phyloP scores from a whole-genome alignment of 805 yeast genomes.

The Metschnikowia arizonensis region DNA sequence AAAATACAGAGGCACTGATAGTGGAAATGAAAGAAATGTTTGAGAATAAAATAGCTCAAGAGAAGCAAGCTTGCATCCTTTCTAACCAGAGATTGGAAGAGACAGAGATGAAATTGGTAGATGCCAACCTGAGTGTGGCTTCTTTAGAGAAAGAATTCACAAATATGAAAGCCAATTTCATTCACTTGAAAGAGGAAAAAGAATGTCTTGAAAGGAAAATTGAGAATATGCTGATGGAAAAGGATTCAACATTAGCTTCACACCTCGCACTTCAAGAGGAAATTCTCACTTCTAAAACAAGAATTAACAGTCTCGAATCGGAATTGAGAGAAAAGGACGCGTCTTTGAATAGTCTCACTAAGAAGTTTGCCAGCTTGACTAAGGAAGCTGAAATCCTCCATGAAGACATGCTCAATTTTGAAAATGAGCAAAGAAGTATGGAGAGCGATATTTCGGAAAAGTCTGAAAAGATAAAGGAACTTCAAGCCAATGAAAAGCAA shows the following conservation, averaged over 20 bases:
- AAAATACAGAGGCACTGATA: not conserved
- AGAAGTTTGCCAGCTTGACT: conserved; percentile 13
- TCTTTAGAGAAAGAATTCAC: not conserved
- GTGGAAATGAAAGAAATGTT: conserved; percentile 4
- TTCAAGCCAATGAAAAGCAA: conserved; percentile 9
- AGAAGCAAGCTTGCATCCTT: not conserved
- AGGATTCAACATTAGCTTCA: not conserved
- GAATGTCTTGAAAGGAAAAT: not conserved
- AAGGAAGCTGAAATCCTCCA: conserved; percentile 17
- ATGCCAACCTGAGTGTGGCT: not conserved
- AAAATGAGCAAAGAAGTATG: conserved; percentile 14
- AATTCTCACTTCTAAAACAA: not conserved
- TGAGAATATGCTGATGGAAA: not conserved
- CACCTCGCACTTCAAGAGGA: not conserved
- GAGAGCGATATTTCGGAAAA: conserved; percentile 9
- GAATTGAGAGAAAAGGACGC: conserved; percentile 21
- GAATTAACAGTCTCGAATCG: conserved; percentile 12
- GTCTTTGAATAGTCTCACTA: conserved; percentile 19
- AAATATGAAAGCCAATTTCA: not conserved
- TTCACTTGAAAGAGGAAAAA: not conserved
- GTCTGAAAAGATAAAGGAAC: not conserved
- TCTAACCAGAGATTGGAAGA: not conserved
- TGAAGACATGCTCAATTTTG: conserved; percentile 17
- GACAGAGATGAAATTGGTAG: not conserved
- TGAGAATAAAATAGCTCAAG: not conserved